Conservation (phyloP, 225 moss, liverwort and hornwort species). For the Pseudisothecium myosuroides region DNA sequence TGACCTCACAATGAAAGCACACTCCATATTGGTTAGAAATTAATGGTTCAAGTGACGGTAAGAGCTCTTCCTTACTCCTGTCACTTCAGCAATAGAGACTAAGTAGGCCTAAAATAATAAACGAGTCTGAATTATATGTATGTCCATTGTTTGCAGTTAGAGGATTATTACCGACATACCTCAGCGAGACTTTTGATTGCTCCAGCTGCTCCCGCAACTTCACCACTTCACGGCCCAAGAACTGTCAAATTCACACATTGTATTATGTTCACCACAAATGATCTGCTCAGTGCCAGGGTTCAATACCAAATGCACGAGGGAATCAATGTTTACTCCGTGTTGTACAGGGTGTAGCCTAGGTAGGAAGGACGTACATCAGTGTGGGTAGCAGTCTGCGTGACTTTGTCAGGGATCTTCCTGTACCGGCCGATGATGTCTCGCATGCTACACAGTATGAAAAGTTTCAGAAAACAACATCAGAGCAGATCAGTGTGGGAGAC, state of each 20-base stretch:
- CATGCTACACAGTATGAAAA: conserved; percentile 12
- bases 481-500: neutral
- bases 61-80: neutral
- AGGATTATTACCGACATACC: neutral
- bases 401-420: conserved; percentile 15
- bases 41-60: neutral
- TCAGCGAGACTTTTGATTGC: conserved; percentile 11
- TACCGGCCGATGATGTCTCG: conserved; percentile 39
- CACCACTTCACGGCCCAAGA: conserved; percentile 22
- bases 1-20: neutral
- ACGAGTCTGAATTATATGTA: neutral
- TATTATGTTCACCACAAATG: neutral
- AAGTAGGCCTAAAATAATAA: neutral
- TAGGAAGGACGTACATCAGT: conserved; percentile 12
- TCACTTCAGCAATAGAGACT: neutral
- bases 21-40: neutral
- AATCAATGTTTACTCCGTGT: neutral
- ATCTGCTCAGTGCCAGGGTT: neutral
- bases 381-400: conserved; percentile 4
- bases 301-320: neutral
- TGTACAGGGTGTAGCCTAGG: neutral
- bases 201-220: conserved; percentile 33
- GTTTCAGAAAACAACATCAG: neutral
- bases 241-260: neutral
- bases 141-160: neutral